Conservation (phyloP, 352 stramenopile species). For the Phytophthora sojae region DNA sequence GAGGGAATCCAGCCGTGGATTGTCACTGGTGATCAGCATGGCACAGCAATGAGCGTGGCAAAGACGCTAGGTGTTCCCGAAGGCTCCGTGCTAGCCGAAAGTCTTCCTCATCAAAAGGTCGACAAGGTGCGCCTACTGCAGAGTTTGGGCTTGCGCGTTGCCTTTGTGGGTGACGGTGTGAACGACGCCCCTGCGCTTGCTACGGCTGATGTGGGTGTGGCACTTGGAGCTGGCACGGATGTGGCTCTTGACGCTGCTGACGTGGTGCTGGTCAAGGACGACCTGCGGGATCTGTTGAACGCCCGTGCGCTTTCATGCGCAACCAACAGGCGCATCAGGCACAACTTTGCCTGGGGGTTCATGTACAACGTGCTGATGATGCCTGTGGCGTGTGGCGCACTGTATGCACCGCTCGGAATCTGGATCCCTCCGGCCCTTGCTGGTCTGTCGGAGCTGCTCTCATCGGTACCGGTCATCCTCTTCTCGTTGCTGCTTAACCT, state of each 20-base stretch:
- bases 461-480: constrained; percentile 80
- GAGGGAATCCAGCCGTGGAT: constrained; percentile 77
- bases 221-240: constrained; percentile 70
- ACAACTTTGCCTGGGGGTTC: constrained; percentile 81
- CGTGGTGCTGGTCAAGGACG: constrained; percentile 78
- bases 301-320: constrained; percentile 63
- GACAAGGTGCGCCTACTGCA: constrained; percentile 78
- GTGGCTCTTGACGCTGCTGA: constrained; percentile 78
- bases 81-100: constrained; percentile 67
- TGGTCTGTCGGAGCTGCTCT: constrained; percentile 76
- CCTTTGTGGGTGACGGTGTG: constrained; percentile 79
- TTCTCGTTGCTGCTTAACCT: constrained; percentile 78
- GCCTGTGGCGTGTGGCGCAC: constrained; percentile 70
- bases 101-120: constrained; percentile 79
- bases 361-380: constrained; percentile 83
- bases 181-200: constrained; percentile 79
- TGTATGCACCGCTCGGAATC: constrained; percentile 69
- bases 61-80: constrained; percentile 57
- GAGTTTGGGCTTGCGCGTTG: constrained; percentile 72
- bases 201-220: constrained; percentile 72
- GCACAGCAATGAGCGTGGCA: constrained; percentile 65
- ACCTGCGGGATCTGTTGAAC: constrained; percentile 73
- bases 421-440: constrained; percentile 74
- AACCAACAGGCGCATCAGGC: constrained; percentile 75
- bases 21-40: constrained; percentile 77